Base-by-base conservation (phyloP, 2,329 filamentous ascomycete species). In the Exophiala oligosperma region DNA sequence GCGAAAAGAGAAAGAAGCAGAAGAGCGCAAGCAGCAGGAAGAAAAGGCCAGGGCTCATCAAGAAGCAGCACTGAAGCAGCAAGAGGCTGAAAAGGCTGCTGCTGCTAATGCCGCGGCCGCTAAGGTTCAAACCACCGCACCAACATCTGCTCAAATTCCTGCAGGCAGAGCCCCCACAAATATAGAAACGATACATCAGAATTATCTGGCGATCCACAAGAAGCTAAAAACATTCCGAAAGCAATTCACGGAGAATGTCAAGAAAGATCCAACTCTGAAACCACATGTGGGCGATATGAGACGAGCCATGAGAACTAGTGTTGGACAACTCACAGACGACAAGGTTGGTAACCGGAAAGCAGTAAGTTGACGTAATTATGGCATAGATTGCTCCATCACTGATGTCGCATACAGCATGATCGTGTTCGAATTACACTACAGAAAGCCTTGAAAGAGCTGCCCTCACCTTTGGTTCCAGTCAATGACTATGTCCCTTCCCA, bases 261-360 rank as follows among this genome's bases (percentile, higher is more conserved):
- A 85, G 66, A 75, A 77, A 23, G 83, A 87, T 71, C 67, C 71
- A 63, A 73, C 69, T 1, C 74, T 92, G 28, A 91, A 90, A 71
- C 78, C 80, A 52, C 81, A 83, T 37, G 81, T 91, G 69, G 88
- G 89, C 35, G 84, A 91, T 54, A 85, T 90, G 79, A 82, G 90
- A 41, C 80, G 90, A 58, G 82, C 86, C 43, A 85, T 94, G 53
- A 82, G 83, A 40, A 89, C 87, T 67, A 85, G 82, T 17, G 81
- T 93, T 54, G 90, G 91, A 5, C 90, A 94, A 70, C 74, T 92
- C 29, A 88, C 86, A 1, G 81, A 81, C 41, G 87, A 83, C 56
- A 86, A 83, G 65, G 82, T 81, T 9, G 81, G 80, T 23, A 91
- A 91, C 66, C 80, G 74, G 51, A 68, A 73, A 60, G 81, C 82